Base-by-base conservation (phyloP, 2,329 filamentous ascomycete species). In the Bisporella sp. region DNA sequence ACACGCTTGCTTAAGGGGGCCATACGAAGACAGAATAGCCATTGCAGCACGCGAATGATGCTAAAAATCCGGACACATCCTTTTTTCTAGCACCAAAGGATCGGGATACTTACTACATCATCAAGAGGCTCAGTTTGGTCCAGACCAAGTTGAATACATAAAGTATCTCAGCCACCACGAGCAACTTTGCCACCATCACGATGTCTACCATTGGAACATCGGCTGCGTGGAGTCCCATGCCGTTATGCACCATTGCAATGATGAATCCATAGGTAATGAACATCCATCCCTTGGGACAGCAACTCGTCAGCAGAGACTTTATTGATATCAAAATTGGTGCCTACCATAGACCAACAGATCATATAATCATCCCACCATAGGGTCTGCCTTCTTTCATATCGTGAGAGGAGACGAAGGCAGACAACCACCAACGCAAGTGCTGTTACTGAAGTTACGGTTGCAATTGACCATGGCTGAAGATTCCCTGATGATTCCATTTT, bases 301-400 rank as follows among this genome's bases (percentile, higher is more conserved):
- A 41, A 32, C 30, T 49, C 42, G 50, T 47, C 13, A 11, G 29
- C 30, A 47, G 46, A 31, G 42, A 49, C 35, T 40, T 45, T 46
- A 13, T 21, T 21, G 11, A 42, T n/a, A 8, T 21, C 3, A 11
- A 12, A 8, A 42, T n/a, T 8, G 41, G 33, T 30, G 41, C 63
- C 42, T 58, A 75, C 73, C 73, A 73, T 71, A 1, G 73, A 75
- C 46, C 70, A 74, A 0, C 75, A 50, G 49, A 76, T 72, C 59
- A 73, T 65, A 58, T 68, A 75, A 57, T 76, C 73, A 62, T 76
- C 73, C 73, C 72, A 75, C 73, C 73, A 76, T 5, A 75, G 57
- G 51, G 61, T 59, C 49, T 73, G 72, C 3, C 61, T 67, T 43
- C 71, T 72, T 42, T 73, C 59, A 45, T 66, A 65, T 8, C 73